Percentiles rank a stretch among this genome's conserved stretches.
Evolutionary conservation across 306 rosid species (phyloP).

Genomic region (Carpinus viminea): DNA sequence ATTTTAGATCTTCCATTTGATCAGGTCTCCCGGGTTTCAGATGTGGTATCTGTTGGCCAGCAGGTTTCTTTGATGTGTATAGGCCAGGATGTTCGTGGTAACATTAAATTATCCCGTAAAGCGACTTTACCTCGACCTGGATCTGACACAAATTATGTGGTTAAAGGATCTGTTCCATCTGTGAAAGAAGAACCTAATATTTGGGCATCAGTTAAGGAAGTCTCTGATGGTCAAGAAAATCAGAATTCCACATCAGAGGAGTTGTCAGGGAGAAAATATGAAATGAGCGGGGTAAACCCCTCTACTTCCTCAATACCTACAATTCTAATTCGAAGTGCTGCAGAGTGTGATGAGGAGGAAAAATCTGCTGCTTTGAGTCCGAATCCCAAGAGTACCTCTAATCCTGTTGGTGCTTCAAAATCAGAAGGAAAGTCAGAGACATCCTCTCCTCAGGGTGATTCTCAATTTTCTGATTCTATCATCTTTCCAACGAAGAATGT

Average conservation of each 20-base stretch:
- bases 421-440: constrained; percentile 28
- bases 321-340: constrained; percentile 79
- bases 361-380: constrained; percentile 45
- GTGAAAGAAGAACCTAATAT: constrained; percentile 42
- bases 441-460: constrained; percentile 29
- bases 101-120: constrained; percentile 89
- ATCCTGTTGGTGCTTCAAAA: constrained; percentile 27
- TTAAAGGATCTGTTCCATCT: constrained; percentile 40
- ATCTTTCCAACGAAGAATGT: constrained; percentile 30
- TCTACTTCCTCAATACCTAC: constrained; percentile 48
- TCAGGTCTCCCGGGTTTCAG: constrained; percentile 80
- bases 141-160: constrained; percentile 30
- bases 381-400: constrained; percentile 35
- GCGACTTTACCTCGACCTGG: constrained; percentile 46
- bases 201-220: constrained; percentile 49
- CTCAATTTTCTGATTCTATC: constrained; percentile 35
- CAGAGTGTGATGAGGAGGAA: constrained; percentile 83
- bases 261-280: constrained; percentile 33
- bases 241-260: constrained; percentile 37
- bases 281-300: constrained; percentile 34
- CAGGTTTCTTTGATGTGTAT: constrained; percentile 80
- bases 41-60: constrained; percentile 77
- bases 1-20: constrained; percentile 23
- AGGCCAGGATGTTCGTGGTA: constrained; percentile 93
- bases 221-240: constrained; percentile 35